Percentiles rank a stretch among this genome's conserved stretches.
Conservation (phyloP, 495 filamentous ascomycete genomes). For the Neurospora sp. region DNA sequence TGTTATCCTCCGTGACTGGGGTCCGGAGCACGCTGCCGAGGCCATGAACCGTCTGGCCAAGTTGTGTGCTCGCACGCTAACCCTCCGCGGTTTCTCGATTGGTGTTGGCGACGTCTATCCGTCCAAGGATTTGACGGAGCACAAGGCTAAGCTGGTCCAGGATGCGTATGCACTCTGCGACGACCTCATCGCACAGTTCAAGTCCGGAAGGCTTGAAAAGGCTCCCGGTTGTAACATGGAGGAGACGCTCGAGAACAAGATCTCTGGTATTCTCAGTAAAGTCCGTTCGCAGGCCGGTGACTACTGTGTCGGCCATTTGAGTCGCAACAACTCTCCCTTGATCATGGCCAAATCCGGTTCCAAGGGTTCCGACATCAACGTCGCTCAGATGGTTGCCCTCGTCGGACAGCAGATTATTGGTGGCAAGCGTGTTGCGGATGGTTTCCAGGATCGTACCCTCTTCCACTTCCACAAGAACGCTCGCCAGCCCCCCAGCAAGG, state of each 20-base stretch:
- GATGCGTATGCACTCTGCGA: slow-evolving; percentile 76
- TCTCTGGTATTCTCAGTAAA: slow-evolving; percentile 83
- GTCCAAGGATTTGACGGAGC: slow-evolving; percentile 49
- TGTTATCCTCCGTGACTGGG: slow-evolving; percentile 88
- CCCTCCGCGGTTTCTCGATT: slow-evolving; percentile 89
- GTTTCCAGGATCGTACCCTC: slow-evolving; percentile 88
- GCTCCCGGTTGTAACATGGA: slow-evolving; percentile 82
- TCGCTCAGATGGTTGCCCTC: slow-evolving; percentile 96
- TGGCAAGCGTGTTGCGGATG: slow-evolving; percentile 85
- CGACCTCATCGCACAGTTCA: slow-evolving; percentile 71
- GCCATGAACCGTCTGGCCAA: slow-evolving; percentile 94
- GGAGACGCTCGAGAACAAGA: slow-evolving; percentile 79
- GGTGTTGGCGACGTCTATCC: slow-evolving; percentile 92
- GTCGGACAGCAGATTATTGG: slow-evolving; percentile 97
- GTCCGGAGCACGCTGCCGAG: slow-evolving; percentile 74
- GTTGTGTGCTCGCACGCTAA: slow-evolving; percentile 78
- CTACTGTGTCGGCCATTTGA: slow-evolving; percentile 81
- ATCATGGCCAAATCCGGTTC: slow-evolving; percentile 97
- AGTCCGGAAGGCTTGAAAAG: slow-evolving; percentile 66
- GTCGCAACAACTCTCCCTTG: slow-evolving; percentile 83
- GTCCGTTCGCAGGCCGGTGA: slow-evolving; percentile 86
- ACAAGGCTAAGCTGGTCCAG: slow-evolving; percentile 66
- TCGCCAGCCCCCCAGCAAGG: slow-evolving; percentile 83
- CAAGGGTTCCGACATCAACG: slow-evolving; percentile 93
- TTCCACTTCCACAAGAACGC: slow-evolving; percentile 94